Conservation (phyloP, 129 eudicot genomes). For the Centaurea solstitialis region DNA sequence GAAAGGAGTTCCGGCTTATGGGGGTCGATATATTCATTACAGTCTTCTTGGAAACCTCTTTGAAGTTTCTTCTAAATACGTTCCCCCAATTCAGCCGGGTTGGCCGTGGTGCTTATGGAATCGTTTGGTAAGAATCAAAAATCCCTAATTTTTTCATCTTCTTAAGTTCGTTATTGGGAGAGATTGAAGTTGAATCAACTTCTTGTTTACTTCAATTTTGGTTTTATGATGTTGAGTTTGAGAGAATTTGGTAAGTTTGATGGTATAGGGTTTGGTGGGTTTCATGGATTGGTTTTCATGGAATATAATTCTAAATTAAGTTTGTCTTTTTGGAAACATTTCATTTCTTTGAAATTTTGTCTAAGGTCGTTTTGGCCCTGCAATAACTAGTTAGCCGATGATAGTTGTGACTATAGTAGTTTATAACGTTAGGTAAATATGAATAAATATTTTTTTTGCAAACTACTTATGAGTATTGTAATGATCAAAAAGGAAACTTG, state of each 20-base stretch:
- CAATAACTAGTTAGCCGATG: too few species aligned
- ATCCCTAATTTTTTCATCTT: conserved; percentile 7
- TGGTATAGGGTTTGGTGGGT: background rate
- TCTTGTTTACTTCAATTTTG: background rate
- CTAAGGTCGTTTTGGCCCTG: too few species aligned
- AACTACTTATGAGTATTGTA: too few species aligned
- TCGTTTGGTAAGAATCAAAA: conserved; percentile 60
- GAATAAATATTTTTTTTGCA: too few species aligned
- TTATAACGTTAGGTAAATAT: too few species aligned
- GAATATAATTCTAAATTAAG: too few species aligned
- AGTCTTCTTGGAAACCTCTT: conserved; percentile 70
- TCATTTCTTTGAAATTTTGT: too few species aligned
- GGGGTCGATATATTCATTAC: conserved; percentile 55
- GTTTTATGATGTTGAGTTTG: background rate
- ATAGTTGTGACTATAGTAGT: too few species aligned
- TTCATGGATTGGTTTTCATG: too few species aligned
- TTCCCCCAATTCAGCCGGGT: conserved; percentile 71
- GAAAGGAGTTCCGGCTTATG: conserved; percentile 51
- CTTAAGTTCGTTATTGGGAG: background rate
- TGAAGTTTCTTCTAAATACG: conserved; percentile 65
- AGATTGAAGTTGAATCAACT: background rate
- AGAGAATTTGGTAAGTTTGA: background rate
- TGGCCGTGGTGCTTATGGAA: conserved; percentile 88
- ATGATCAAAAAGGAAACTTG: too few species aligned
- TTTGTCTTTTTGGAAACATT: too few species aligned